phyloP scores from a whole-genome alignment of 495 filamentous ascomycete genomes.

The Neurospora sp. region DNA sequence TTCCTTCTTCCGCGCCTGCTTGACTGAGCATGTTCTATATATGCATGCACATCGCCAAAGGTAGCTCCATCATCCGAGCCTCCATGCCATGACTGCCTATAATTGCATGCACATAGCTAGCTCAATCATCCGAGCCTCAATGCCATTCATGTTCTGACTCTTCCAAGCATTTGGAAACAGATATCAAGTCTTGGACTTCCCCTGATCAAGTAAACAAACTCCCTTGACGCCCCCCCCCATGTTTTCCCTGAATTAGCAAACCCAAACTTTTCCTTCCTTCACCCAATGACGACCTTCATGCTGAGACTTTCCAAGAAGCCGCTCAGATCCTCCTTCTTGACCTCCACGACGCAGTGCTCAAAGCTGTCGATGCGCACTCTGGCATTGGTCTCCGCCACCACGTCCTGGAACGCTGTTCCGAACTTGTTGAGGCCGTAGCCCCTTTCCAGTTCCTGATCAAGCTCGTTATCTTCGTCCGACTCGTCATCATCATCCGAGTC shows the following conservation, averaged over 20 bases:
- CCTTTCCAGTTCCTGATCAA: conserved; percentile 41
- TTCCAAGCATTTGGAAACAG: not conserved
- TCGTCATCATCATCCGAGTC: conserved; percentile 46
- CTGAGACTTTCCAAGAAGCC: conserved; percentile 89
- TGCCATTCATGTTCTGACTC: not conserved
- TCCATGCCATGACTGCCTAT: not conserved
- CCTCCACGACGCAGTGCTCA: conserved; percentile 94
- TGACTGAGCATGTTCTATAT: not conserved
- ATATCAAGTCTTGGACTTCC: not conserved
- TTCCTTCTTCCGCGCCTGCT: not conserved
- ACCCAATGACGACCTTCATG: conserved; percentile 85
- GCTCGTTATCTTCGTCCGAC: conserved; percentile 54
- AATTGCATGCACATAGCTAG: not conserved
- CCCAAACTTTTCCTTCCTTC: conserved; percentile 8
- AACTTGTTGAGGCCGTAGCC: conserved; percentile 77
- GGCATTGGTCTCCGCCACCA: conserved; percentile 82
- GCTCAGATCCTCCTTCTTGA: conserved; percentile 85
- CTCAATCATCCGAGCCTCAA: not conserved
- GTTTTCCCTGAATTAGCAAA: not conserved
- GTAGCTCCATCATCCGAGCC: not conserved
- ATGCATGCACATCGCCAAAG: not conserved
- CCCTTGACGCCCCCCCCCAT: not conserved
- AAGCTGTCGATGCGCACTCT: conserved; percentile 91
- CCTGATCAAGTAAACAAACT: not conserved
- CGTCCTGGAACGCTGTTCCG: conserved; percentile 91